Conservation (phyloP, 164 flowering plant species). For the Kalanchoe fedtschenkoi region DNA sequence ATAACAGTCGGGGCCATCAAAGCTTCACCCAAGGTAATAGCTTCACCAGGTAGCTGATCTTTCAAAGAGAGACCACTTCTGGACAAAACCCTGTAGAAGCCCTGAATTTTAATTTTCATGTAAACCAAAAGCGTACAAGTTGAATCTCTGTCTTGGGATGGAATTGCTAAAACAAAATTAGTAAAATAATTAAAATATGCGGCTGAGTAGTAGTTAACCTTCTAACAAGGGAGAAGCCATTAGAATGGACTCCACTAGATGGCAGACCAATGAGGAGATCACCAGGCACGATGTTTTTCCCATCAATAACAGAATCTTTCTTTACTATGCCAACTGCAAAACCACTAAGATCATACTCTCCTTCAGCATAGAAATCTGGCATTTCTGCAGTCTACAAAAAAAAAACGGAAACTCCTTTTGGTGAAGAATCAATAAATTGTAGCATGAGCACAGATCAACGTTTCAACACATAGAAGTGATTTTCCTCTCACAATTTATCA, state of each 20-base stretch:
- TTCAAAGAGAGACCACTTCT: constrained; percentile 65
- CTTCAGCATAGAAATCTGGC: constrained; percentile 84
- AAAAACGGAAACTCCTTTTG: background rate
- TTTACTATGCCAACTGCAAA: constrained; percentile 83
- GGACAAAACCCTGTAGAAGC: constrained; percentile 49
- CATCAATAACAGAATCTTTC: constrained; percentile 78
- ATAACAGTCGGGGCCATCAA: constrained; percentile 90
- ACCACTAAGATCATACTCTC: constrained; percentile 94
- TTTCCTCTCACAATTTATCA: background rate
- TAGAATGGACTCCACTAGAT: constrained; percentile 95
- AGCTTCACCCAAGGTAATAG: constrained; percentile 61
- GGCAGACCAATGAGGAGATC: constrained; percentile 91
- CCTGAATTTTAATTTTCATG: background rate
- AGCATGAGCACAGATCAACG: background rate
- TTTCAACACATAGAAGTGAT: background rate
- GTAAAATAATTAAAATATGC: background rate
- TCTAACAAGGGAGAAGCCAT: constrained; percentile 96
- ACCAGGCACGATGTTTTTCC: constrained; percentile 67
- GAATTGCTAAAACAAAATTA: background rate
- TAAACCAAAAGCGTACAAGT: background rate
- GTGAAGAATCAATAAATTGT: background rate
- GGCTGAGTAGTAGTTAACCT: constrained; percentile 34
- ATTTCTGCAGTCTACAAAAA: constrained; percentile 76
- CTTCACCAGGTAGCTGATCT: constrained; percentile 60
- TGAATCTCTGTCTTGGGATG: background rate